Evolutionary conservation across 2,329 filamentous ascomycete genomes (phyloP), one percentile per base, ranked within the genome.

Genomic region (Talaromyces marneffei): DNA sequence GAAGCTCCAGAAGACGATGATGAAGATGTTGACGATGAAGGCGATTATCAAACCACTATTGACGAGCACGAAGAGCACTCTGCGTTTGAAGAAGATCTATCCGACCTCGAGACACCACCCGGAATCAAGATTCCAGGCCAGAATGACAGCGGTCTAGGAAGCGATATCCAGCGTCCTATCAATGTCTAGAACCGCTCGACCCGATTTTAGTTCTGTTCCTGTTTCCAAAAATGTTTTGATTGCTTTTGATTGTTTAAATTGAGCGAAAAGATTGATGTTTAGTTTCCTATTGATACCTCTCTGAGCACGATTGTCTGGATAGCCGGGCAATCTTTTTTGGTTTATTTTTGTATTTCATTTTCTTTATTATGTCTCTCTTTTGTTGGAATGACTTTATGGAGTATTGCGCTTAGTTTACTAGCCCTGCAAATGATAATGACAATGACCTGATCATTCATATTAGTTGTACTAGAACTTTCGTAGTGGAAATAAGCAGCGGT

Each of bases 101-200:
- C 58, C 39, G 61, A 63, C 7, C 58, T 60, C 2, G 63, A 63
- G 55, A n/a, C 62, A 35, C 62, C 62, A 14, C 53, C 57, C 14
- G 50, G 18, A n/a, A 39, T 61, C 8, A 64, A 62, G 23, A 25
- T 56, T 8, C 50, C 52, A 12, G 46, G 46, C 3, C 60, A 42
- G n/a, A 57, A 40, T 29, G 62, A 64, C 44, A 64, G 62, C 14
- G 62, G 60, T 14, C 54, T 64, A 42, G 62, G 62, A 48, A 62
- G 60, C 33, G 60, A 62, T 20, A 55, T 62, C 31, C 60, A 62
- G 14, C 39, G 42, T 12, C 48, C 58, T 27, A 31, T 60, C 37
- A 46, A 44, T 12, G 58, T 55, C 23, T 55, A 23, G 14, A 14
- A 9, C 14, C 9, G 20, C 10, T 23, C 12, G 10, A 16, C 12